Evolutionary conservation across 108 stramenopile species (phyloP), one percentile per base, ranked within the genome.

Genomic region (Craspedostauros australis): DNA sequence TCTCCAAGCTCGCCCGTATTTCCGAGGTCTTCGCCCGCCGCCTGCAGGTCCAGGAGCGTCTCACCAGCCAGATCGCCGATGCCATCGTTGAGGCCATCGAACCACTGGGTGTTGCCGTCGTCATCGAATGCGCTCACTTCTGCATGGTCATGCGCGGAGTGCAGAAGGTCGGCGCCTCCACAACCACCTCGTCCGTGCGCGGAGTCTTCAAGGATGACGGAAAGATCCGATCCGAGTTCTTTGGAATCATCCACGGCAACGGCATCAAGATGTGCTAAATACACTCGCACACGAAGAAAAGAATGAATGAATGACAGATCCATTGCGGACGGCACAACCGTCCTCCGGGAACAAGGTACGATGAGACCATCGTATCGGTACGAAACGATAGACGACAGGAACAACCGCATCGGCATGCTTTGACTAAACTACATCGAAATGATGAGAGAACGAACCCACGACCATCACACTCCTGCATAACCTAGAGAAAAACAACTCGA

Each of bases 101-200:
- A 42, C 96, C 98, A 18, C 57, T 93, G 36, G 98, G 96, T 12
- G 98, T 99, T 4, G 96, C 78, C n/a, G 98, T 99, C n/a, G 90
- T 98, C 39, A 68, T 96, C 19, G 98, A 98, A 74, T 88, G 91
- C 63, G 66, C 66, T 14, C 98, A 98, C 75, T 93, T 98, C 67
- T 98, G 98, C 80, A 98, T 98, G 98, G 86, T 91, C 9, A 96
- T 96, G 94, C 77, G 98, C 43, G 98, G 98, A 20, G 98, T 97
- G 14, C 87, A 95, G 58, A 96, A 97, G 57, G 75, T 81, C 2
- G 91, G 88, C 7, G 83, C 95, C 6, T 70, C 50, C 18, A 98
- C 98, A 5, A 75, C 92, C 22, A 98, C 98, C 6, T 89, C 82
- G 47, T 82, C 84, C 34, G 90, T 97, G 5, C 71, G 88, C 25